Percentiles rank a stretch among this genome's conserved stretches.
These are phyloP conservation scores for Akebia trifoliata DNA, from an alignment of 164 flowering plant species.

Conservation along the genomic window DNA sequence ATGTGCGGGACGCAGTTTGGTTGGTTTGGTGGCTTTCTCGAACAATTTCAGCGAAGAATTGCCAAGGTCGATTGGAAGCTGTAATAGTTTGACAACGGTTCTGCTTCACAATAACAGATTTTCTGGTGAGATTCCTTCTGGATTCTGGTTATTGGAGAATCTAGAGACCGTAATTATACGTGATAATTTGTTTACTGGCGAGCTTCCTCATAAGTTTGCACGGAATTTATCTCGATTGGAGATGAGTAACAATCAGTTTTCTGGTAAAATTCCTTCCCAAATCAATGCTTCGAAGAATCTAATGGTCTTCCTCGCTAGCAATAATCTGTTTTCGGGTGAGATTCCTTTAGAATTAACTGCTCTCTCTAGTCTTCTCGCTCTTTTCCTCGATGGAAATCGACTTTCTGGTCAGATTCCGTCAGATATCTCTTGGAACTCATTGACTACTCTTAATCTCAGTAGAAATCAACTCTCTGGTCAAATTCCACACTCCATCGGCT, in stretches of 20 bases:
- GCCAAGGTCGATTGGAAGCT: constrained; percentile 54
- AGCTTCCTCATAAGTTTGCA: constrained; percentile 33
- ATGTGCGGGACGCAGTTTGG: constrained; percentile 33
- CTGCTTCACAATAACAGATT: constrained; percentile 34
- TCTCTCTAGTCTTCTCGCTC: constrained; percentile 27
- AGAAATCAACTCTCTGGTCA: constrained; percentile 39
- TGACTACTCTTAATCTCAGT: constrained; percentile 33
- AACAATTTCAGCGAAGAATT: constrained; percentile 57
- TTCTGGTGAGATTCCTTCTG: constrained; percentile 38
- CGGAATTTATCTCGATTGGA: constrained; percentile 37
- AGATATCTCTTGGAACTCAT: constrained; percentile 34
- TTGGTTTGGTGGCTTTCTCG: constrained; percentile 39
- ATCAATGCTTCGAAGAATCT: constrained; percentile 25
- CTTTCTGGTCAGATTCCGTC: constrained; percentile 41
- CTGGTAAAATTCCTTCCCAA: constrained; percentile 40
- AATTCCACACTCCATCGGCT: constrained; percentile 37
- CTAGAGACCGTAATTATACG: constrained; percentile 19
- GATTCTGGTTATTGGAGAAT: constrained; percentile 34
- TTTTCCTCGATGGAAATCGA: constrained; percentile 42
- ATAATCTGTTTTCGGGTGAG: constrained; percentile 42
- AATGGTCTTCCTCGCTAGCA: constrained; percentile 37
- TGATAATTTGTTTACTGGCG: constrained; percentile 42
- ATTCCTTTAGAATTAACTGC: constrained; percentile 40
- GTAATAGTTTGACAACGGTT: constrained; percentile 32
- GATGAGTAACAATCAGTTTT: constrained; percentile 43